Evolutionary conservation across 2,329 filamentous ascomycete species (phyloP).

Genomic region (Coniella vitis): DNA sequence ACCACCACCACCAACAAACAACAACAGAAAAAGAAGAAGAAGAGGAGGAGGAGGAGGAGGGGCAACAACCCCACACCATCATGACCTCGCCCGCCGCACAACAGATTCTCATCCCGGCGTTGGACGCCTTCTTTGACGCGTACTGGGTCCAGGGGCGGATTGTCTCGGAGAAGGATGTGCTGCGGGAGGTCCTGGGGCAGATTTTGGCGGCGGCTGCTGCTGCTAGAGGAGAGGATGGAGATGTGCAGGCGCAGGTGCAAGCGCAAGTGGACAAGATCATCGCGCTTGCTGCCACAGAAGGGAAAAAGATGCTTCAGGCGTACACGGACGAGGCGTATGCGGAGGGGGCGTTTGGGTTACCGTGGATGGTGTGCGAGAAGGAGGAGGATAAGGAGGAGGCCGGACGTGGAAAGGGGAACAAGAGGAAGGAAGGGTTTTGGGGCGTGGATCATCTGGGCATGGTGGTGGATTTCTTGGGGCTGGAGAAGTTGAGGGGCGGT

Average conservation of each 20-base stretch:
- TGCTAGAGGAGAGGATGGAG: too few species aligned
- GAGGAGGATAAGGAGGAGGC: conserved; percentile 20
- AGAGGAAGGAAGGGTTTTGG: conserved; percentile 32
- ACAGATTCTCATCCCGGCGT: conserved; percentile 19
- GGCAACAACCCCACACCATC: conserved; percentile 2
- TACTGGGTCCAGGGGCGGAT: conserved; percentile 27
- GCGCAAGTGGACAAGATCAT: conserved; percentile 24
- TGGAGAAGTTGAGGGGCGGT: conserved; percentile 21
- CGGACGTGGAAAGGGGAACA: too few species aligned
- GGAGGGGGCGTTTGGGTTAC: conserved; percentile 29
- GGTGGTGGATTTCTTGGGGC: conserved; percentile 27
- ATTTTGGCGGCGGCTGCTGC: conserved; percentile 25
- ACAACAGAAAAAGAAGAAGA: conserved; percentile 12
- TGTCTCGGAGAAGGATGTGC: conserved; percentile 23
- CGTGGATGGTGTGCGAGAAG: conserved; percentile 32
- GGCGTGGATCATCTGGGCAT: conserved; percentile 33
- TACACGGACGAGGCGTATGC: conserved; percentile 25
- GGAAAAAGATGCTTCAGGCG: conserved; percentile 24
- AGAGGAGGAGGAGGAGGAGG: too few species aligned
- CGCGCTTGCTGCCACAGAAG: conserved; percentile 20
- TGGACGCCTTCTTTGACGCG: conserved; percentile 27
- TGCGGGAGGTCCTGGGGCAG: conserved; percentile 21
- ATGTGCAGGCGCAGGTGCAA: too few species aligned
- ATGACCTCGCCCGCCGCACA: conserved; percentile 10
- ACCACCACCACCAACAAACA: background rate